Percentiles rank a stretch among this genome's conserved stretches.
These are phyloP conservation scores for Aegilops sharonensis DNA, from an alignment of 176 grass and related monocot genomes.

Conservation along the genomic window DNA sequence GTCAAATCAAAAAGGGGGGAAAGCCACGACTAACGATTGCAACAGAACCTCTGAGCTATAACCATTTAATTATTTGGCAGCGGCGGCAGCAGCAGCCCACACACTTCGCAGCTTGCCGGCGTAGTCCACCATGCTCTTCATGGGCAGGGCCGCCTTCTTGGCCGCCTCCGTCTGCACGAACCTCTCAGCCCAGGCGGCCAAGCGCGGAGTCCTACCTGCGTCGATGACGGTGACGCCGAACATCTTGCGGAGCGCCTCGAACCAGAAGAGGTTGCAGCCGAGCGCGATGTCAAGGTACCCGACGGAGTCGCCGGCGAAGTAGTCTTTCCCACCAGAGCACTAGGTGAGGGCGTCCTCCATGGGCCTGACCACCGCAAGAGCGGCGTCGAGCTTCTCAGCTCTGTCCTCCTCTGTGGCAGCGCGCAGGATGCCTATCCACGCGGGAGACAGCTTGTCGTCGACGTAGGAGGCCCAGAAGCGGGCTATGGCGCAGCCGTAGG, in stretches of 20 bases:
- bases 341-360: not conserved
- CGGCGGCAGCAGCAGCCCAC: too few species aligned
- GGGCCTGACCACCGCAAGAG: not conserved
- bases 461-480: not conserved
- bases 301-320: not conserved
- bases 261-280: not conserved
- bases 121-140: not conserved
- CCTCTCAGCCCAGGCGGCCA: not conserved
- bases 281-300: not conserved
- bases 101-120: not conserved
- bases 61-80: too few species aligned
- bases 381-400: not conserved
- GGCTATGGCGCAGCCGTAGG: not conserved
- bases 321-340: not conserved
- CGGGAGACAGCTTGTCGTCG: not conserved
- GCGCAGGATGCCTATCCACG: not conserved
- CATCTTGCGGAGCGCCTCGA: not conserved
- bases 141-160: not conserved
- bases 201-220: not conserved
- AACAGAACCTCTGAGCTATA: too few species aligned
- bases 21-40: too few species aligned
- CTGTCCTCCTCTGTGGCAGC: not conserved
- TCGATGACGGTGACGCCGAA: not conserved
- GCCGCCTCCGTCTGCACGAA: not conserved
- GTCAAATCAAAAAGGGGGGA: too few species aligned